Evolutionary conservation across 768 basidiomycete species (phyloP), one percentile per base, ranked within the genome.

Genomic region (Leccinellum luteum): DNA sequence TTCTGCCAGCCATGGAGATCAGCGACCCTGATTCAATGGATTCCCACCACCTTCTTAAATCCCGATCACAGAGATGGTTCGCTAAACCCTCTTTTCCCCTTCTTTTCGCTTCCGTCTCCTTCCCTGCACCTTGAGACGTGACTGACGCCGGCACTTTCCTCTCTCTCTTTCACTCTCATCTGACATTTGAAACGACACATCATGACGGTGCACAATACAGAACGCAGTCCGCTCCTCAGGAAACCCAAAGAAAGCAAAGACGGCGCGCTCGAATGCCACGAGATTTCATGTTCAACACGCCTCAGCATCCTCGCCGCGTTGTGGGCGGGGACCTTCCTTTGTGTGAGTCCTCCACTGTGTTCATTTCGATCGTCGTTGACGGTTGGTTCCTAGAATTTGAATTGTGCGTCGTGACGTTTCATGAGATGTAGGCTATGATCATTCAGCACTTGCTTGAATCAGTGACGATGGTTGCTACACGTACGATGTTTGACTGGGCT

Each of bases 291-390:
- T 21, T 72, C 77, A 1, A 85, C 80, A 6, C 77, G 86, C 6
- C 78, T 82, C 68, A 81, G 83, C 0, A 90, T 90, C 56, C 68
- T 89, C 52, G 82, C 79, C 14, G 87, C 85, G 14, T 75, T 90
- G 52, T 90, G 86, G 86, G 71, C 78, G 6, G 87, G 83, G 0
- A 84, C 81, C 2, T 89, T 90, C 72, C 79, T 92, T 43, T 85
- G 83, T 43, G 89, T 90, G 65, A 67, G 87, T 75, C 15, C 41
- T 10, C 4, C 58, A 31, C 35, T 48, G 0, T 5, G 21, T 9
- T 21, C 28, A 10, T 23, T 21, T 21, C 12, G 14, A 4, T 51
- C 15, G 19, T 34, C 31, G 17, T 27, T 28, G 43, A 47, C 10
- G 9, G 32, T n/a, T 21, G 5, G 6, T 13, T 56, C 14, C 41